Evolutionary conservation across 305 asterid genomes (phyloP).

Genomic region (Coffea humblotiana): DNA sequence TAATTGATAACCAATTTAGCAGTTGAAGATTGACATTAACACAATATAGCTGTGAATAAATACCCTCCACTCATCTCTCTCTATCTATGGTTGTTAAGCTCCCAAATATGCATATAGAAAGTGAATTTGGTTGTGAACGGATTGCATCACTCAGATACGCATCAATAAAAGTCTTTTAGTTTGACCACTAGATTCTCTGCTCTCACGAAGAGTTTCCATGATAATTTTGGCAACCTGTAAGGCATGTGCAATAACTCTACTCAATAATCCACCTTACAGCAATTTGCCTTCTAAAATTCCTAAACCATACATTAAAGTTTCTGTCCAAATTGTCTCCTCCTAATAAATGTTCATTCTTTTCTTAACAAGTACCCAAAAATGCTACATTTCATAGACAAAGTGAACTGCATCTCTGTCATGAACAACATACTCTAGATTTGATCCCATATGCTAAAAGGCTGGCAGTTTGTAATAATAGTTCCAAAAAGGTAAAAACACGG

Average conservation of each 20-base stretch:
- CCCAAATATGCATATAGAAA: background rate
- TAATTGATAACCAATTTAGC: background rate
- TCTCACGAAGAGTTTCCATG: background rate
- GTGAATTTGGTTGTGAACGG: background rate
- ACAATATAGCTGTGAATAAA: background rate
- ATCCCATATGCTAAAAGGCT: background rate
- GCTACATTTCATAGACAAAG: background rate
- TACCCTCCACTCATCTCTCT: background rate
- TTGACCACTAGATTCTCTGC: no score
- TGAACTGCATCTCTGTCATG: background rate
- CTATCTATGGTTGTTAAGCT: background rate
- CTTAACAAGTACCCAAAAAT: background rate
- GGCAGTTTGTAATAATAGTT: background rate
- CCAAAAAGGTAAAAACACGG: background rate
- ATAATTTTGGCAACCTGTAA: background rate
- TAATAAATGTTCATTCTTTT: background rate
- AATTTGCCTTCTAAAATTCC: background rate
- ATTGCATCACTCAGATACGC: background rate
- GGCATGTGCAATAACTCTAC: background rate
- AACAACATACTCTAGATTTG: background rate
- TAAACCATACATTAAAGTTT: background rate
- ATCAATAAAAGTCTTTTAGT: no score
- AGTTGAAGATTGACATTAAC: slow-evolving; percentile 2
- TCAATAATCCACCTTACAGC: background rate
- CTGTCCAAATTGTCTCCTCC: no score